These are phyloP conservation scores for Canavalia ensiformis DNA, from an alignment of 306 rosid genomes.

Conservation along the genomic window DNA sequence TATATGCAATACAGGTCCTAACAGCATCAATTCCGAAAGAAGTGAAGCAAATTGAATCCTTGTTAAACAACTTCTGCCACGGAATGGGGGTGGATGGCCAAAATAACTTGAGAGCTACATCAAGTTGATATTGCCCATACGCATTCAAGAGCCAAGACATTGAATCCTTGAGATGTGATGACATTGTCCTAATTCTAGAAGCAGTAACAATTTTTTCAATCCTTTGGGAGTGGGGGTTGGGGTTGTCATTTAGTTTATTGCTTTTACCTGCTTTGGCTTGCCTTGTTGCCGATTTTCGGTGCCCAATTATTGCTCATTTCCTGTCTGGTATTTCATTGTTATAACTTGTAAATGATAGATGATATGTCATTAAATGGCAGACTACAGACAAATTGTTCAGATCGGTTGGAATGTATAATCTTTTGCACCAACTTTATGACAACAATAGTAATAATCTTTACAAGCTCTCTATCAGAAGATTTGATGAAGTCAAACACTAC, in stretches of 20 bases:
- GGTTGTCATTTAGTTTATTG: not conserved
- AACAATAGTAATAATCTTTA: not conserved
- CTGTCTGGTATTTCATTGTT: constrained; percentile 1
- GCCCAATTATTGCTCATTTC: constrained; percentile 8
- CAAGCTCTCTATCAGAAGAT: constrained; percentile 22
- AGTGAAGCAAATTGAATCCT: constrained; percentile 80
- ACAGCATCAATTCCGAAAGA: constrained; percentile 89
- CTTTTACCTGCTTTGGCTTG: not conserved
- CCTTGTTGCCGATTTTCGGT: constrained; percentile 7
- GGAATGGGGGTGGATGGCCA: constrained; percentile 60
- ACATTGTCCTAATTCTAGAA: constrained; percentile 11
- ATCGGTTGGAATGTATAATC: constrained; percentile 17
- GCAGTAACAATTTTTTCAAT: not conserved
- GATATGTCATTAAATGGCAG: not conserved
- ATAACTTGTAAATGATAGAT: constrained; percentile 18
- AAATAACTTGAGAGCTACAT: constrained; percentile 49
- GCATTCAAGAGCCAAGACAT: constrained; percentile 38
- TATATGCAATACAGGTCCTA: constrained; percentile 62
- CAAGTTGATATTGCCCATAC: constrained; percentile 43
- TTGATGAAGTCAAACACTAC: not conserved
- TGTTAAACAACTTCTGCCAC: constrained; percentile 75
- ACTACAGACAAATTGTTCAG: constrained; percentile 9
- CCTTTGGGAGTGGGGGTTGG: not conserved
- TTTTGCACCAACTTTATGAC: constrained; percentile 3
- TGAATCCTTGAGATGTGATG: constrained; percentile 21